phyloP scores from a whole-genome alignment of 495 filamentous ascomycete species.

The Acidomyces sp. region DNA sequence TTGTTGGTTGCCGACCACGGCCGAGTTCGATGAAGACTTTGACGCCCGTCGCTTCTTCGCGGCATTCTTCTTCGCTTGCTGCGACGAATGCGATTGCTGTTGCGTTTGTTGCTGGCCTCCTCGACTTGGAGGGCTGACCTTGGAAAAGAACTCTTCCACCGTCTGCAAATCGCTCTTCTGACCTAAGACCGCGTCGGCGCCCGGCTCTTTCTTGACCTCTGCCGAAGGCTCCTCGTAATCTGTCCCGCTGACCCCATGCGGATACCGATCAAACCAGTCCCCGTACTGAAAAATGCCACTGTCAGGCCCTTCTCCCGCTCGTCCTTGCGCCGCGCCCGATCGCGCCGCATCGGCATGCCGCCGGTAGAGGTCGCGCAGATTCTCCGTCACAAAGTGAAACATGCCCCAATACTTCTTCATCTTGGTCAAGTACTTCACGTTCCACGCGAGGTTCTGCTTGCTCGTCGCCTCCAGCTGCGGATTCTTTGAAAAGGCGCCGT shows the following conservation, averaged over 20 bases:
- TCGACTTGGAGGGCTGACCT: constrained; percentile 54
- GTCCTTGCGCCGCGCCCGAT: constrained; percentile 3
- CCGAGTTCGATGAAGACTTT: not conserved
- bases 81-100: constrained; percentile 10
- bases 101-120: constrained; percentile 24
- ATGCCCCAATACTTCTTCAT: constrained; percentile 98
- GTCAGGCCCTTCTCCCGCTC: constrained; percentile 40
- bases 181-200: constrained; percentile 67
- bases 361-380: constrained; percentile 78
- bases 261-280: constrained; percentile 95
- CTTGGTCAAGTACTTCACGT: constrained; percentile 78
- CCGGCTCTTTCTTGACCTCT: constrained; percentile 51
- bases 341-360: constrained; percentile 68
- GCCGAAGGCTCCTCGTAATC: constrained; percentile 70
- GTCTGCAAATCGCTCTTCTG: constrained; percentile 82
- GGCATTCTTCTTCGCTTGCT: constrained; percentile 26
- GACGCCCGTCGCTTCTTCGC: constrained; percentile 17
- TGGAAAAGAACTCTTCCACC: constrained; percentile 89
- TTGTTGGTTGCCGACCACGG: not conserved
- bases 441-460: constrained; percentile 76
- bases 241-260: constrained; percentile 71
- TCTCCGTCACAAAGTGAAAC: constrained; percentile 92
- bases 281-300: constrained; percentile 81
- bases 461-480: constrained; percentile 57
- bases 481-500: constrained; percentile 79